Evolutionary conservation across 495 filamentous ascomycete genomes (phyloP).

Genomic region (Aspergillus steynii): DNA sequence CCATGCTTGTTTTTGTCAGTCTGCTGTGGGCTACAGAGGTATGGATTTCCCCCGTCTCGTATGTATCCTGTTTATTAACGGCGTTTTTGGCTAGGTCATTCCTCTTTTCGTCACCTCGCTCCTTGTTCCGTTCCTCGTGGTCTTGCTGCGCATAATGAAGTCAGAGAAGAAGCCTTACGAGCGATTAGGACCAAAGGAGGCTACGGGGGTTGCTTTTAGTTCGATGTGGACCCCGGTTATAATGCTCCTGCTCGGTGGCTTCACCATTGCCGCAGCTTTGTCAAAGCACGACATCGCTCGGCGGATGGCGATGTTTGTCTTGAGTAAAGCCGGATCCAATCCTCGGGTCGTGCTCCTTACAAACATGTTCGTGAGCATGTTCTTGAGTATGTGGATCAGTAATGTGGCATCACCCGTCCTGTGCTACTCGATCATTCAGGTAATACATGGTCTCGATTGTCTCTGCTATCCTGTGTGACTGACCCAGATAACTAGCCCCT

Average conservation of each 20-base stretch:
- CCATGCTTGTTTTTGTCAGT: conserved; percentile 91
- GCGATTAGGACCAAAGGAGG: conserved; percentile 70
- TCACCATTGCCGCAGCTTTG: conserved; percentile 91
- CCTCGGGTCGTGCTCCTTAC: conserved; percentile 85
- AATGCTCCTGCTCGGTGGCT: conserved; percentile 95
- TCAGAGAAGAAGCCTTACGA: conserved; percentile 66
- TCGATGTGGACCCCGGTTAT: conserved; percentile 99
- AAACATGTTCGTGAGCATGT: conserved; percentile 98
- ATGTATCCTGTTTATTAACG: background rate
- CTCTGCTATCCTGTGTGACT: conserved; percentile 4
- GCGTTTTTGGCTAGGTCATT: conserved; percentile 64
- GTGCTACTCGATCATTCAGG: conserved; percentile 95
- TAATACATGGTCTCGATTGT: conserved; percentile 26
- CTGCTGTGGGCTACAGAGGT: conserved; percentile 97
- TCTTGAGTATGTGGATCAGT: conserved; percentile 98
- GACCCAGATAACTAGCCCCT: conserved; percentile 63
- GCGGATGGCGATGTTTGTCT: conserved; percentile 92
- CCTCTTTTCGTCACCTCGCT: conserved; percentile 97
- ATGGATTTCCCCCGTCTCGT: conserved; percentile 20
- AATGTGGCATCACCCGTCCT: conserved; percentile 98
- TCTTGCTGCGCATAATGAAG: conserved; percentile 81
- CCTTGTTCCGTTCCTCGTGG: conserved; percentile 89
- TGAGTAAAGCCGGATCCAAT: conserved; percentile 91
- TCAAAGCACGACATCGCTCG: conserved; percentile 98
- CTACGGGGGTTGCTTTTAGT: conserved; percentile 79